A percentile compares a stretch with the other conserved stretches of the same genome.
Conservation (phyloP, 2,329 filamentous ascomycete species). For the Hymenotorrendiella dingleyae region DNA sequence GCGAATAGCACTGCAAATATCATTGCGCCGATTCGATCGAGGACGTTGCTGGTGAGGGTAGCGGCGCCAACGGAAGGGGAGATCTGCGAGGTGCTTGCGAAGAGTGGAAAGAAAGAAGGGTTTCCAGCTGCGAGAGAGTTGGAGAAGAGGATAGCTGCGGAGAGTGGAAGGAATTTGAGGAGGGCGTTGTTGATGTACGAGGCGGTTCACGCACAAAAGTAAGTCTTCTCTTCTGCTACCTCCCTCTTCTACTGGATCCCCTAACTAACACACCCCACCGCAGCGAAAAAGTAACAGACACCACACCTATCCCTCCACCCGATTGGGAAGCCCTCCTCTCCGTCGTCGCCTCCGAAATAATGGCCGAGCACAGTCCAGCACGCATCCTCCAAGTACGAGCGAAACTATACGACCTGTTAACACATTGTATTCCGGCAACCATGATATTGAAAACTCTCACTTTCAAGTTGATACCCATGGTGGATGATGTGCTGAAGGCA, state of each 20-base stretch:
- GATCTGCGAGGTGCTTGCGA: conserved; percentile 71
- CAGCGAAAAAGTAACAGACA: conserved; percentile 85
- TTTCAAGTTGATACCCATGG: conserved; percentile 81
- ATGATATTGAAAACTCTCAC: conserved; percentile 92
- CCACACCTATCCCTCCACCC: conserved; percentile 83
- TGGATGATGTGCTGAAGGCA: conserved; percentile 83
- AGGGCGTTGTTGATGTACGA: conserved; percentile 94
- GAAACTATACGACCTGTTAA: conserved; percentile 94
- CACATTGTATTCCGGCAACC: conserved; percentile 93
- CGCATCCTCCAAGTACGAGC: conserved; percentile 82
- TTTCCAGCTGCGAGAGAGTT: conserved; percentile 73
- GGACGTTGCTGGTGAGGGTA: conserved; percentile 86
- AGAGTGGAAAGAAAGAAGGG: conserved; percentile 69
- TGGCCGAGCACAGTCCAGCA: conserved; percentile 86
- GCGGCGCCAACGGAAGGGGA: conserved; percentile 81
- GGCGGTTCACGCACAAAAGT: conserved; percentile 96
- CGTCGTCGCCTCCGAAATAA: conserved; percentile 87
- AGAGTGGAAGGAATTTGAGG: conserved; percentile 86
- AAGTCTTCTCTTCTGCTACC: conserved; percentile 32
- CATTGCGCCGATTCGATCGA: conserved; percentile 92
- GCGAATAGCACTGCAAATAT: conserved; percentile 98
- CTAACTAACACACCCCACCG: conserved; percentile 37
- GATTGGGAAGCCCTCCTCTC: conserved; percentile 94
- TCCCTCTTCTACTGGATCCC: conserved; percentile 5
- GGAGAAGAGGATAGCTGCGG: conserved; percentile 78